Evolutionary conservation across 169 alveolate species (phyloP), one percentile per base, ranked within the genome.

Genomic region (Eimeria tenella): DNA sequence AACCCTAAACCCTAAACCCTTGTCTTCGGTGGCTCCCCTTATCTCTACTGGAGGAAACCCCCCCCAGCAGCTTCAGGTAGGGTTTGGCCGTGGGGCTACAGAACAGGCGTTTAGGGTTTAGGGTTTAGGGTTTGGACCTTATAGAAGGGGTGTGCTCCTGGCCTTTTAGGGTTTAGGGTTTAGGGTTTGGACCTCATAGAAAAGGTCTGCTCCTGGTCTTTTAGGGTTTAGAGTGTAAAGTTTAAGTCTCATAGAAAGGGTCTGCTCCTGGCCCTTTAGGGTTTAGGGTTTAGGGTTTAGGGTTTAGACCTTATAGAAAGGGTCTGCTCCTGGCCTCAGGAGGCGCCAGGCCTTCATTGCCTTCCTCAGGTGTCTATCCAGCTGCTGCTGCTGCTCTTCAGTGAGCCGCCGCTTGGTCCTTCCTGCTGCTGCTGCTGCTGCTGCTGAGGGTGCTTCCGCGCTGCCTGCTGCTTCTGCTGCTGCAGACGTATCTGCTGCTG

Each of bases 201-300:
- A 17, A 15, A 3, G 62, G 62, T 23, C 62, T 15, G 70, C 53
- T n/a, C 17, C 25, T 79, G 62, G 87, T 49, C 70, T 68, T 68
- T 68, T 23, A 50, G 77, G 77, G n/a, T 21, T 68, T 4, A 5
- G 77, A 68, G 42, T 31, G 8, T 17, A 5, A 23, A 68, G 50
- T n/a, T n/a, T n/a, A 63, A 63, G 73, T 25, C 6, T 19, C 17
- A 42, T 21, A 13, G 15, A 23, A 11, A 7, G 21, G 53, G 49
- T 4, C 15, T 11, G 49, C 0, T 6, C 8, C 53, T 50, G 49
- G 52, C 2, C 53, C 19, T 10, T 71, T 19, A 79, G 63, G 87
- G 63, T 53, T n/a, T 53, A 49, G 70, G 68, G 87, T 53, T 53
- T 79, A 79, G 71, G 87, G 70, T 79, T 79, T 53, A 79, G 50